These are phyloP conservation scores for Zasmidium citrigriseum DNA, from an alignment of 2,329 filamentous ascomycete species.

Conservation along the genomic window DNA sequence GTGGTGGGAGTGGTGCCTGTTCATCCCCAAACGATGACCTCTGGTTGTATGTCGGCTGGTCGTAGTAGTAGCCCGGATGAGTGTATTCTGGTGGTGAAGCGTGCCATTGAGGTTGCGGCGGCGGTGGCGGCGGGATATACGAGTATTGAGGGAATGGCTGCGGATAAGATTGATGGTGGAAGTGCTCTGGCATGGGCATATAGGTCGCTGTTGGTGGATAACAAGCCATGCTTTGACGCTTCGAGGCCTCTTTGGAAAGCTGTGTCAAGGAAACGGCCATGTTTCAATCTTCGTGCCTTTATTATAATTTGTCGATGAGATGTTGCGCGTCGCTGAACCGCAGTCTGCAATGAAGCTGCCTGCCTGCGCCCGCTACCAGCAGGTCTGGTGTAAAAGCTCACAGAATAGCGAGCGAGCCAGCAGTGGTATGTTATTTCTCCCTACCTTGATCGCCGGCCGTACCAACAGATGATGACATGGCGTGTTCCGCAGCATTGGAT, in stretches of 20 bases:
- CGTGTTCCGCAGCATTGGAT: slow-evolving; percentile 2
- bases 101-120: slow-evolving; percentile 1
- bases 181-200: slow-evolving; percentile 14
- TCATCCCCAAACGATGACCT: neutral
- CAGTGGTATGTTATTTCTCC: neutral
- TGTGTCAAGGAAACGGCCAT: slow-evolving; percentile 20
- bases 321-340: neutral
- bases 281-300: neutral
- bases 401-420: neutral
- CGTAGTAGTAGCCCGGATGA: neutral
- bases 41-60: neutral
- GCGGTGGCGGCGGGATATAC: slow-evolving; percentile 3
- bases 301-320: neutral
- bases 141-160: neutral
- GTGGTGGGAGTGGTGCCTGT: slow-evolving; percentile 7
- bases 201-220: slow-evolving; percentile 6
- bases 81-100: slow-evolving; percentile 4
- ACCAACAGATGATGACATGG: slow-evolving; percentile 8
- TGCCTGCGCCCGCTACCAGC: neutral
- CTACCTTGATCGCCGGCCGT: neutral
- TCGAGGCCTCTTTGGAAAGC: slow-evolving; percentile 3
- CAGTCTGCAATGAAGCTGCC: neutral
- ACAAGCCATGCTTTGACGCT: slow-evolving; percentile 9
- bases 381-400: neutral
- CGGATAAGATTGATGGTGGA: slow-evolving; percentile 6